These are phyloP conservation scores for Coemansia javaensis DNA, from an alignment of 192 early-diverging fungal genomes.

Conservation along the genomic window DNA sequence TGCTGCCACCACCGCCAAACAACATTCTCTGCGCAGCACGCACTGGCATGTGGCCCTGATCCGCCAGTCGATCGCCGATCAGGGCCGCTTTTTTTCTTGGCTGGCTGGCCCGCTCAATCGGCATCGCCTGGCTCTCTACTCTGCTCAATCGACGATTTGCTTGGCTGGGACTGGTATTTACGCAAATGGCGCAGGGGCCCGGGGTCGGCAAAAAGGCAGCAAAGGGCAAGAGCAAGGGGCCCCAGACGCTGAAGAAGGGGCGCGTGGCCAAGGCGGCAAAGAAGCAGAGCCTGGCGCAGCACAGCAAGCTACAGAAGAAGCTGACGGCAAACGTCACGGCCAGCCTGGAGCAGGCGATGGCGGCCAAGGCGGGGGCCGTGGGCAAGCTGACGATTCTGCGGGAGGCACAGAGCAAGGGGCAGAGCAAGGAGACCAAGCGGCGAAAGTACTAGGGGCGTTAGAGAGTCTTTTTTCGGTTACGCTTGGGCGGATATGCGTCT, in stretches of 20 bases:
- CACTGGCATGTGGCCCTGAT: no score
- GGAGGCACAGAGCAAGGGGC: slow-evolving; percentile 50
- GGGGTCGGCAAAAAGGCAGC: slow-evolving; percentile 30
- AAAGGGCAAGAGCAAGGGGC: neutral
- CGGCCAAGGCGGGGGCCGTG: slow-evolving; percentile 60
- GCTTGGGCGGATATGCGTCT: no score
- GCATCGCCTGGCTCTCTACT: no score
- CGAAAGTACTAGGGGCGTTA: slow-evolving; percentile 51
- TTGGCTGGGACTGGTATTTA: no score
- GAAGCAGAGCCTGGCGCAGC: slow-evolving; percentile 18
- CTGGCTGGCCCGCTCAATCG: no score
- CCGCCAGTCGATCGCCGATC: no score
- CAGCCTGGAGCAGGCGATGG: slow-evolving; percentile 54
- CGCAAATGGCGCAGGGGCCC: slow-evolving; percentile 44
- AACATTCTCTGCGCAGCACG: no score
- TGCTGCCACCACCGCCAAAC: no score
- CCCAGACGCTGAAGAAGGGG: slow-evolving; percentile 20
- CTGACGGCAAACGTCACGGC: slow-evolving; percentile 35
- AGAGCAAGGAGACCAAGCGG: slow-evolving; percentile 43
- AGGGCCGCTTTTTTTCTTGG: no score
- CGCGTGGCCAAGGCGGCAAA: slow-evolving; percentile 40
- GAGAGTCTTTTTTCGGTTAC: no score
- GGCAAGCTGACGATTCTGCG: slow-evolving; percentile 73
- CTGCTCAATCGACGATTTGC: no score
- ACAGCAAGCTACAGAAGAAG: slow-evolving; percentile 38